These are phyloP conservation scores for Aspergillus panamensis DNA, from an alignment of 495 filamentous ascomycete genomes.

Conservation along the genomic window DNA sequence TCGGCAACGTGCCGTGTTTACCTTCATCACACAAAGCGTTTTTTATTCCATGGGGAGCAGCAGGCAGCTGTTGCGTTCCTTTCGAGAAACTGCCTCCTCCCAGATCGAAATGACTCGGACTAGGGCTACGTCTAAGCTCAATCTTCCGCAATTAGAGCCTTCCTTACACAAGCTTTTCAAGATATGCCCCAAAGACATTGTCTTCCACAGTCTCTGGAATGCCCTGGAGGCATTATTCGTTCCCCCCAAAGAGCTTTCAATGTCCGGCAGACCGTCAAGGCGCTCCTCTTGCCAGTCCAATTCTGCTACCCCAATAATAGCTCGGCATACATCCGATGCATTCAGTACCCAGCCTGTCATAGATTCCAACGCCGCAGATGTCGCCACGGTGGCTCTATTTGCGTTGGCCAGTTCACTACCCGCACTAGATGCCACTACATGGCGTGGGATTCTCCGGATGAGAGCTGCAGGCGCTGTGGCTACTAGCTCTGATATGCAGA, in stretches of 20 bases:
- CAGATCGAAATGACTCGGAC: slow-evolving; percentile 9
- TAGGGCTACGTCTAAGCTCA: slow-evolving; percentile 21
- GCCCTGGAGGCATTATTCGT: slow-evolving; percentile 64
- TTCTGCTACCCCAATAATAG: slow-evolving; percentile 24
- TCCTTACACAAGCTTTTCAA: slow-evolving; percentile 36
- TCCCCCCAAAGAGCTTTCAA: slow-evolving; percentile 54
- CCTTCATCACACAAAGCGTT: slow-evolving; percentile 69
- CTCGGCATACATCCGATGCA: slow-evolving; percentile 28
- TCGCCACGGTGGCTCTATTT: slow-evolving; percentile 55
- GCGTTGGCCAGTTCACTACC: slow-evolving; percentile 53
- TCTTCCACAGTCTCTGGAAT: slow-evolving; percentile 76
- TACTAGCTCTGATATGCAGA: slow-evolving; percentile 41
- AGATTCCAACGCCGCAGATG: slow-evolving; percentile 54
- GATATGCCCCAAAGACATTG: slow-evolving; percentile 48
- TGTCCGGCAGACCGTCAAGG: slow-evolving; percentile 32
- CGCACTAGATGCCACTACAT: slow-evolving; percentile 41
- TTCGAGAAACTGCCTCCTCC: slow-evolving; percentile 42
- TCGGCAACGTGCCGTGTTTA: slow-evolving; percentile 39
- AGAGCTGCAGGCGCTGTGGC: slow-evolving; percentile 52
- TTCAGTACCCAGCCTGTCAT: slow-evolving; percentile 38
- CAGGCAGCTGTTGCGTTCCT: slow-evolving; percentile 60
- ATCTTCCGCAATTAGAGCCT: slow-evolving; percentile 31
- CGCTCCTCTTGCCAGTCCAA: slow-evolving; percentile 37
- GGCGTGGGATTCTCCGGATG: slow-evolving; percentile 49
- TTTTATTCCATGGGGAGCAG: slow-evolving; percentile 71